Conservation (phyloP, 495 filamentous ascomycete species). For the Neurospora sp. region DNA sequence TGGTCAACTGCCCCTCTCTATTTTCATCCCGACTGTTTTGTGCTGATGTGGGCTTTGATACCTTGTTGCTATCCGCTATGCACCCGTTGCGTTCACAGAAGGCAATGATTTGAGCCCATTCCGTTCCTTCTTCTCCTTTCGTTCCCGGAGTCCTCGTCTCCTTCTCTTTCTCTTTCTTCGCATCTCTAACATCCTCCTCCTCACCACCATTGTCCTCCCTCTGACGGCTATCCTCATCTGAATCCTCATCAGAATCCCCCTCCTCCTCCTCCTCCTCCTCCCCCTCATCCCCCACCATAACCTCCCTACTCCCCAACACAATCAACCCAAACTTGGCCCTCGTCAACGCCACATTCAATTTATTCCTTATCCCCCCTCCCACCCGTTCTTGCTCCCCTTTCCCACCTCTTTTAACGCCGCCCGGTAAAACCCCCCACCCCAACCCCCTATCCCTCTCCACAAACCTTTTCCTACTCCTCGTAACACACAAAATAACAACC, state of each 20-base stretch:
- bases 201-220: too few relatives aligned
- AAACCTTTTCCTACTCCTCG: slow-evolving; percentile 37
- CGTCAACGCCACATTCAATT: slow-evolving; percentile 48
- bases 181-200: background rate
- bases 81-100: background rate
- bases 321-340: slow-evolving; percentile 43
- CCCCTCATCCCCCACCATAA: slow-evolving; percentile 17
- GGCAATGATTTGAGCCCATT: background rate
- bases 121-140: background rate
- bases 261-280: slow-evolving; percentile 14
- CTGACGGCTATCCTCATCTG: background rate
- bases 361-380: slow-evolving; percentile 27
- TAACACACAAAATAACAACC: slow-evolving; percentile 48
- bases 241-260: too few relatives aligned
- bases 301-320: slow-evolving; percentile 39
- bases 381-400: background rate
- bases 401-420: slow-evolving; percentile 14
- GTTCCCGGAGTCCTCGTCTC: background rate
- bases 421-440: slow-evolving; percentile 37
- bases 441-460: slow-evolving; percentile 32
- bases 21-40: background rate
- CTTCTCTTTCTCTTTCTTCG: background rate
- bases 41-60: too few relatives aligned
- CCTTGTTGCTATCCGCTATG: background rate
- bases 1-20: background rate